Base-by-base conservation (phyloP, 202 grass and related monocot genomes). In the Panicum hallii region DNA sequence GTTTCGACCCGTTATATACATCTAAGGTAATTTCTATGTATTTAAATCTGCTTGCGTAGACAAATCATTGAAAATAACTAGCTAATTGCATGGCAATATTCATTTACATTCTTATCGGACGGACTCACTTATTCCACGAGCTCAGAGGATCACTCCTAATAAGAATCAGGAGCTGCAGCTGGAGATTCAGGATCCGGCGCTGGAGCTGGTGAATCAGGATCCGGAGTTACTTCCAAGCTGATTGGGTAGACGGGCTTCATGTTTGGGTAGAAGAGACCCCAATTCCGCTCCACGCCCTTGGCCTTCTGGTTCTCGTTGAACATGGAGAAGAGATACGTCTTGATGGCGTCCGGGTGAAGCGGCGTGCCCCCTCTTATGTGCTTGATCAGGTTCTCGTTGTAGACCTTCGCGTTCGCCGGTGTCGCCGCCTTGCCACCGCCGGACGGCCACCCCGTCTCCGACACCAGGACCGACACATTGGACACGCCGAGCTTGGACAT, bases 371-470 rank as follows among this genome's bases (percentile, higher is more conserved):
- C 11, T 0, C 22, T 28, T 4, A 61, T n/a, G 10, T 61, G 57
- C 0, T 61, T 10, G 22, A 61, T 28, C n/a, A 61, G n/a, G 8
- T 61, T 61, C 22, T 61, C 9, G 22, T 28, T 61, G 57, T 61
- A 61, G 57, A 61, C 26, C 22, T 11, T 61, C 0, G 57, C 57
- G 22, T 61, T 61, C 57, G 11, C 57, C 22, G 57, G 57, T 4
- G 57, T 26, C n/a, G 57, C 57, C 0, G 9, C 22, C 22, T 23
- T 61, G 67, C 89, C 91, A 8, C 91, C 94, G 1, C 22, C 94
- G 0, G 94, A 90, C 0, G 91, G 94, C 94, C 94, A 97, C 9
- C 94, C 89, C 9, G 53, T 93, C 84, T 97, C 94, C 2, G 93
- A 95, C 1, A 93, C 88, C 1, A 88, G 70, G 0, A 97, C 49